A percentile compares a stretch with the other conserved stretches of the same genome.
phyloP scores from a whole-genome alignment of 192 early-diverging fungal genomes.

The Piromyces sp. region DNA sequence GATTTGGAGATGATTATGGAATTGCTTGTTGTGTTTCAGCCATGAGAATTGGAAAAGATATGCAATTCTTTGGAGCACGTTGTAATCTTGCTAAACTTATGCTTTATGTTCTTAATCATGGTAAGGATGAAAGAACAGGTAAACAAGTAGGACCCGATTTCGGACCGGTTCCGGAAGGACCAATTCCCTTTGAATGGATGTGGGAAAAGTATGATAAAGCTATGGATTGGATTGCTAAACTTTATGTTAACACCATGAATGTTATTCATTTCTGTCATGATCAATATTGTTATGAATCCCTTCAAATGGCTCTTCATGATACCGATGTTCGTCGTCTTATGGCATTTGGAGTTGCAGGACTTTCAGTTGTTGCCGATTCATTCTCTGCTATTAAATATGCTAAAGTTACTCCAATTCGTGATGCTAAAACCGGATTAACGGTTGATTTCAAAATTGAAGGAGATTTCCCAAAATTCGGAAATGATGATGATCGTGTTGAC shows the following conservation, averaged over 20 bases:
- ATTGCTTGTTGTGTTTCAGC: too few relatives aligned
- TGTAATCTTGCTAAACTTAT: too few relatives aligned
- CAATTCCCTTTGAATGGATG: too few relatives aligned
- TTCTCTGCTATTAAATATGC: slow-evolving; percentile 8
- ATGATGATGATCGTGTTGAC: slow-evolving; percentile 9
- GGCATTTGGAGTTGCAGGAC: slow-evolving; percentile 9
- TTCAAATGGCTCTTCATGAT: slow-evolving; percentile 9
- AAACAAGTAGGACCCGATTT: slow-evolving; percentile 9
- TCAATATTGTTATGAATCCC: too few relatives aligned
- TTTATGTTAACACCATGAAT: too few relatives aligned
- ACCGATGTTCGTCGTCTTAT: slow-evolving; percentile 10
- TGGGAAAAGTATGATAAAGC: too few relatives aligned
- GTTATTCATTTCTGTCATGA: too few relatives aligned
- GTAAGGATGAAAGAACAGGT: neutral
- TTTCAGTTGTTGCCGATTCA: slow-evolving; percentile 8
- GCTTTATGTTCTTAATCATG: too few relatives aligned
- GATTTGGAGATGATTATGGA: too few relatives aligned
- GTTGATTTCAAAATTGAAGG: slow-evolving; percentile 9
- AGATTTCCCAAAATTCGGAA: slow-evolving; percentile 9
- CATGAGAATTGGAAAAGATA: too few relatives aligned
- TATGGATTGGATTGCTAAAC: too few relatives aligned
- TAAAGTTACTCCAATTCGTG: slow-evolving; percentile 5
- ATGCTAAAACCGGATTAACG: slow-evolving; percentile 7
- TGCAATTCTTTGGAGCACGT: too few relatives aligned
- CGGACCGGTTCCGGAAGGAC: neutral